phyloP scores from a whole-genome alignment of 805 yeast species.

The Brettanomyces custersianus region DNA sequence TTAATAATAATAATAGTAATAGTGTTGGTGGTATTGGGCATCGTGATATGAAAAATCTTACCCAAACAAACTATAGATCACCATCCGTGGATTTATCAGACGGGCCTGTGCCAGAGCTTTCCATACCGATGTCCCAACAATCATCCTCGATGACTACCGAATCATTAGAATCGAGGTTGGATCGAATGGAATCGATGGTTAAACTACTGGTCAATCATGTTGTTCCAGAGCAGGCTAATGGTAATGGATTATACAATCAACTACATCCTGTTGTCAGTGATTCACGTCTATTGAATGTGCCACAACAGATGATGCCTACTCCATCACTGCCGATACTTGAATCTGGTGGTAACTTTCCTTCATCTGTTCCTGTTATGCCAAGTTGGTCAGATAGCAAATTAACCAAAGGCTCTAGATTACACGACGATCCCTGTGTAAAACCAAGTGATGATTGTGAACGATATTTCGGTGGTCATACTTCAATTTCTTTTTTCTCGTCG shows the following conservation, averaged over 20 bases:
- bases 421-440: neutral
- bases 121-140: too few species aligned
- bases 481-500: slow-evolving; percentile 32
- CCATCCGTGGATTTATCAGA: neutral
- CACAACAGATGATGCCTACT: neutral
- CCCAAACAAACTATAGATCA: too few species aligned
- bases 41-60: too few species aligned
- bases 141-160: too few species aligned
- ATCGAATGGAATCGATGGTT: slow-evolving; percentile 27
- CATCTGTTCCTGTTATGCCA: neutral
- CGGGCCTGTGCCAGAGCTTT: neutral
- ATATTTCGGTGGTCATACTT: slow-evolving; percentile 21
- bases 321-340: neutral
- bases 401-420: too few species aligned
- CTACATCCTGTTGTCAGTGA: neutral
- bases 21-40: neutral
- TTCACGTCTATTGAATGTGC: neutral
- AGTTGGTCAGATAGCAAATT: neutral
- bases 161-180: slow-evolving; percentile 21
- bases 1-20: neutral
- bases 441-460: neutral
- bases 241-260: neutral
- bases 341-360: neutral
- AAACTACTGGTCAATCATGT: slow-evolving; percentile 14
- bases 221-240: neutral